These are phyloP conservation scores for Botryotinia globosa DNA, from an alignment of 2,329 filamentous ascomycete species.

Conservation along the genomic window DNA sequence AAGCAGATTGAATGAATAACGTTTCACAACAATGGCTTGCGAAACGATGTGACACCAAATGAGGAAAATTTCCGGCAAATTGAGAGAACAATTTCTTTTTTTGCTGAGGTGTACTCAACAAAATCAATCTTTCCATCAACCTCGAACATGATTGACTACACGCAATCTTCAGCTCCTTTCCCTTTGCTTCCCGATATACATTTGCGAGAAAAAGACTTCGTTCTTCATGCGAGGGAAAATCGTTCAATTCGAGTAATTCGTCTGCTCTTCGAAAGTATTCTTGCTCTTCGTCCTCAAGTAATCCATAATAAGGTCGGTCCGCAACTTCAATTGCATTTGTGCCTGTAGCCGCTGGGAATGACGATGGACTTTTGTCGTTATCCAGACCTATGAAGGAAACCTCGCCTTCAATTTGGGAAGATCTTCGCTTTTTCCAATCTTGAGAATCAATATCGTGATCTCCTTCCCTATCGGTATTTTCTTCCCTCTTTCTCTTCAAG, in stretches of 20 bases:
- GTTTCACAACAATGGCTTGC: slow-evolving; percentile 97
- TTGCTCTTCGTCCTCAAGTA: slow-evolving; percentile 89
- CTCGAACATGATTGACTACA: slow-evolving; percentile 94
- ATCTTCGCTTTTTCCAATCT: slow-evolving; percentile 39
- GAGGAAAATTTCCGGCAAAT: slow-evolving; percentile 82
- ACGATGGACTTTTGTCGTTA: slow-evolving; percentile 22
- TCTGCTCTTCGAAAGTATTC: slow-evolving; percentile 92
- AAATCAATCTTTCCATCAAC: slow-evolving; percentile 85
- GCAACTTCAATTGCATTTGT: slow-evolving; percentile 27
- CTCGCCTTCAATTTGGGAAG: slow-evolving; percentile 6
- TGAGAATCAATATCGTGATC: slow-evolving; percentile 40
- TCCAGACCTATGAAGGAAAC: slow-evolving; percentile 26
- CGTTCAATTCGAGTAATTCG: slow-evolving; percentile 84
- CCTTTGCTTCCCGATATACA: slow-evolving; percentile 80
- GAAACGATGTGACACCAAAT: slow-evolving; percentile 91
- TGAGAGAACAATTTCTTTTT: slow-evolving; percentile 84
- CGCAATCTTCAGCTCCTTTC: slow-evolving; percentile 93
- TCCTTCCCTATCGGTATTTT: slow-evolving; percentile 42
- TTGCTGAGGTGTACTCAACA: slow-evolving; percentile 73
- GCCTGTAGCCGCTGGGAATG: slow-evolving; percentile 20
- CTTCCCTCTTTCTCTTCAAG: slow-evolving; percentile 47
- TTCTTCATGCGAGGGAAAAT: slow-evolving; percentile 76
- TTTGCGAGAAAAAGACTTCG: slow-evolving; percentile 70
- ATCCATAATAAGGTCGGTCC: slow-evolving; percentile 69
- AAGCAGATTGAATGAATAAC: slow-evolving; percentile 80